Percentiles rank a stretch among this genome's conserved stretches.
Evolutionary conservation across 331 rosid species (phyloP).

Genomic region (Erythrophleum ivorense): DNA sequence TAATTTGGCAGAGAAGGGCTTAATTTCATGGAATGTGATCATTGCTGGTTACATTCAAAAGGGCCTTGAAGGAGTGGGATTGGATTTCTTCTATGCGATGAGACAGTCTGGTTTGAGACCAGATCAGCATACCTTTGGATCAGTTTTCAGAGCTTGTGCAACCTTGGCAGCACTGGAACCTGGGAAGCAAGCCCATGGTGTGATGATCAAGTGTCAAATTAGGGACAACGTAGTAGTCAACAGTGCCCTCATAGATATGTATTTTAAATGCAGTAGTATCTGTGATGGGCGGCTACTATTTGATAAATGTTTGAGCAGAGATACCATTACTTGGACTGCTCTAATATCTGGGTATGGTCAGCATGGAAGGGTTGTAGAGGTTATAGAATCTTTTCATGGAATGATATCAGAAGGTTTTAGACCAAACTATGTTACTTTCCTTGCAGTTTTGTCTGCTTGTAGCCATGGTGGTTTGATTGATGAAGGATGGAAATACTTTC

Average conservation of each 20-base stretch:
- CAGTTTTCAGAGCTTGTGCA: constrained; percentile 75
- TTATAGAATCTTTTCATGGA: constrained; percentile 58
- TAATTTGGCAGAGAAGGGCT: constrained; percentile 49
- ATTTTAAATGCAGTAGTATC: constrained; percentile 73
- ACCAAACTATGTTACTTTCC: constrained; percentile 79
- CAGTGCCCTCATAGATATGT: constrained; percentile 82
- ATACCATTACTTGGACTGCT: constrained; percentile 76
- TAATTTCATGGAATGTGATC: constrained; percentile 80
- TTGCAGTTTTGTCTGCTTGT: constrained; percentile 82
- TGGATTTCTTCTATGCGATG: constrained; percentile 62
- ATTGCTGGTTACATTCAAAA: constrained; percentile 74
- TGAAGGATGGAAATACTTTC: constrained; percentile 68
- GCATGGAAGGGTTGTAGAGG: constrained; percentile 68
- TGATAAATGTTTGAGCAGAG: constrained; percentile 60
- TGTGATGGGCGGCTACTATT: constrained; percentile 59
- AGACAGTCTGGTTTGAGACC: constrained; percentile 69
- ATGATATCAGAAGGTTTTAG: constrained; percentile 70
- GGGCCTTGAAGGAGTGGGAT: constrained; percentile 65
- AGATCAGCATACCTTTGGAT: constrained; percentile 77
- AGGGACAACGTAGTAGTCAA: constrained; percentile 67
- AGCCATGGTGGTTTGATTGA: constrained; percentile 73
- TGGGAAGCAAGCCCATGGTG: constrained; percentile 77
- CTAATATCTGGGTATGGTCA: constrained; percentile 75
- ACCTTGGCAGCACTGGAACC: constrained; percentile 68
- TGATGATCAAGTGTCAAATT: constrained; percentile 70